A percentile compares a stretch with the other conserved stretches of the same genome.
phyloP scores from a whole-genome alignment of 2,329 filamentous ascomycete genomes.

The Conoideocrella luteorostrata region DNA sequence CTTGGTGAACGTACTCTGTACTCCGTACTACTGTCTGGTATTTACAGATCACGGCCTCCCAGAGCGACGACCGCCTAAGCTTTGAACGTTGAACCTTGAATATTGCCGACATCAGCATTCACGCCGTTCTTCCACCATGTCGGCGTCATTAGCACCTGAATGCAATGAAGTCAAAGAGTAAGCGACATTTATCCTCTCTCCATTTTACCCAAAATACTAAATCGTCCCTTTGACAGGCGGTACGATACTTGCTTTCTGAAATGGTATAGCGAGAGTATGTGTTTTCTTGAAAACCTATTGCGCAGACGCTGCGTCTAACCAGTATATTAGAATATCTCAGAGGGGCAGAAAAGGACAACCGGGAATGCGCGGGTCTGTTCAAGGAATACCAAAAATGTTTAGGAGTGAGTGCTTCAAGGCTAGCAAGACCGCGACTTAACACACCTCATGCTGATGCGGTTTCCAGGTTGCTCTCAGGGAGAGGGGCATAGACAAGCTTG shows the following conservation, averaged over 20 bases:
- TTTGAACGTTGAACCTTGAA: background rate
- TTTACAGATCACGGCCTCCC: too few relatives aligned
- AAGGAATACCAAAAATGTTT: conserved; percentile 84
- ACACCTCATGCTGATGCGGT: too few relatives aligned
- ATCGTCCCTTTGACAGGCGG: conserved; percentile 46
- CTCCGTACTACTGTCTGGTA: too few relatives aligned
- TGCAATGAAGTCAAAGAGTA: conserved; percentile 97
- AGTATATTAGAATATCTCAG: conserved; percentile 70
- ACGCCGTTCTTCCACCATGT: conserved; percentile 47
- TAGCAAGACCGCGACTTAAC: background rate
- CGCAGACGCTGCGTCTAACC: background rate
- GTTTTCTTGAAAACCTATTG: conserved; percentile 22
- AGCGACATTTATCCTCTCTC: conserved; percentile 21
- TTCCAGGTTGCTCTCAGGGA: conserved; percentile 75
- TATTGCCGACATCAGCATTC: background rate
- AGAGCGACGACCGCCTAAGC: too few relatives aligned
- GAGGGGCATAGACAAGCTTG: conserved; percentile 84
- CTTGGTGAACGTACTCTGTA: too few relatives aligned
- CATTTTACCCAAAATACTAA: conserved; percentile 5
- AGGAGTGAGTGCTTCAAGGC: conserved; percentile 44
- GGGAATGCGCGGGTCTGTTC: conserved; percentile 80
- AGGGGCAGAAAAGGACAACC: conserved; percentile 72
- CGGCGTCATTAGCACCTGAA: conserved; percentile 86
- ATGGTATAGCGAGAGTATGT: conserved; percentile 97
- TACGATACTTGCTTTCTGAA: conserved; percentile 98